Base-by-base conservation (phyloP, 208 protist genomes). In the Trypanosoma rangeli region DNA sequence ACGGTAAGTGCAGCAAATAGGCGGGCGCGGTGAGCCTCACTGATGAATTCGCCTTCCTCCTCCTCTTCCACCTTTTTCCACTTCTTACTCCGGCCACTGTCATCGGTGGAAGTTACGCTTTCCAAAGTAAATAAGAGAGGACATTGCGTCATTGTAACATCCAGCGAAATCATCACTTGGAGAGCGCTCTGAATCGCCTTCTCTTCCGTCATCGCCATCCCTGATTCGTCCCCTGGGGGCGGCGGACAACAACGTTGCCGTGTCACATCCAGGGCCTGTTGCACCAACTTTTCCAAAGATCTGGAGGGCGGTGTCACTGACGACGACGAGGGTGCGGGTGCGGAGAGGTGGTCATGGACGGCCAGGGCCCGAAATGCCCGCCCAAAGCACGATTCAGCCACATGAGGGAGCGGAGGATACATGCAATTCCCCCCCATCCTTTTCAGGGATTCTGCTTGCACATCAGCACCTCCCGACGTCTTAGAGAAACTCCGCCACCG, bases 1-100 rank as follows among this genome's bases (percentile, higher is more conserved):
- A 67, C 57, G 7, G 76, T 54, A 29, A 87, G 75, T 3, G 68
- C 73, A 1, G 64, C 65, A 50, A 87, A 82, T 7, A 87, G 48
- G 24, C 68, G 55, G 20, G 77, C 63, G n/a, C 56, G 48, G 46
- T 63, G 10, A 1, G 59, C 59, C 24, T 53, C 70, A 18, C 10
- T 48, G 24, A 62, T 49, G 5, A 62, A 16, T 29, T 62, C 49
- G 5, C 18, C 26, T 5, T 46, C 15, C 8, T 10, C 49, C 10
- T 33, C 26, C 16, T 28, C 15, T 5, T 10, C 55, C 35, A 44
- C 15, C 16, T 1, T 46, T 42, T 46, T 46, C 42, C 13, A 15
- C 42, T 10, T 46, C 42, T 10, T 46, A 42, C 8, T 29, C 31
- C 44, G 3, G 28, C 16, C 54, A 69, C 18, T 49, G 31, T 10